These are phyloP conservation scores for Boletus patriciae DNA, from an alignment of 768 basidiomycete species.

Conservation along the genomic window DNA sequence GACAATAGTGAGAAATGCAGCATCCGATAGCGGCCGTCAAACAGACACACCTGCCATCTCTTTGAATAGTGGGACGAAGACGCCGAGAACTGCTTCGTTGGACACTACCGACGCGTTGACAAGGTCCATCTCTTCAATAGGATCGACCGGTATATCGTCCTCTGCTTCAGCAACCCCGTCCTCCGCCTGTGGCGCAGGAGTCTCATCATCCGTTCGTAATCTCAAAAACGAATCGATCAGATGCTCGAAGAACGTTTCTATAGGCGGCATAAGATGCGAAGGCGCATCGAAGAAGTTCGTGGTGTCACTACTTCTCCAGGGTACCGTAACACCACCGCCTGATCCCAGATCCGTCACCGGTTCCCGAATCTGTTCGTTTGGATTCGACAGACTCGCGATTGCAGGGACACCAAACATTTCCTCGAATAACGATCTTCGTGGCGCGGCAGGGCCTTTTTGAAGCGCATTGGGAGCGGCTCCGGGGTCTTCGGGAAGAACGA, in stretches of 20 bases:
- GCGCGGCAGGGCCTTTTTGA: conserved; percentile 30
- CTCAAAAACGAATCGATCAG: conserved; percentile 52
- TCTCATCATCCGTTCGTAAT: conserved; percentile 25
- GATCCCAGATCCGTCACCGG: conserved; percentile 13
- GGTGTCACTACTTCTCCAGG: conserved; percentile 44
- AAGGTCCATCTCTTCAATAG: conserved; percentile 15
- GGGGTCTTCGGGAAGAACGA: conserved; percentile 42
- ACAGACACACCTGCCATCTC: conserved; percentile 42
- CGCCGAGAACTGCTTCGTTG: conserved; percentile 54
- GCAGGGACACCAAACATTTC: conserved; percentile 88
- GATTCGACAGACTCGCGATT: conserved; percentile 40
- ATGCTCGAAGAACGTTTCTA: conserved; percentile 68
- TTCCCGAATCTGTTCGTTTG: conserved; percentile 20
- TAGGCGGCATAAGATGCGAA: conserved; percentile 73
- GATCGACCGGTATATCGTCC: conserved; percentile 46
- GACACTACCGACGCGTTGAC: conserved; percentile 38
- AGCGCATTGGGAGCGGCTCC: conserved; percentile 43
- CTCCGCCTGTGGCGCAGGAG: conserved; percentile 13
- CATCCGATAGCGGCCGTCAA: neutral
- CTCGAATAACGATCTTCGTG: conserved; percentile 70
- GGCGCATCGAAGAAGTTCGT: conserved; percentile 62
- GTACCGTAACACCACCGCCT: conserved; percentile 19
- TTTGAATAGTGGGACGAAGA: conserved; percentile 66
- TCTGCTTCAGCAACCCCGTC: conserved; percentile 37
- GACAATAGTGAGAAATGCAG: conserved; percentile 3